Conservation (phyloP, 225 moss, liverwort and hornwort genomes). For the Pseudisothecium myosuroides region DNA sequence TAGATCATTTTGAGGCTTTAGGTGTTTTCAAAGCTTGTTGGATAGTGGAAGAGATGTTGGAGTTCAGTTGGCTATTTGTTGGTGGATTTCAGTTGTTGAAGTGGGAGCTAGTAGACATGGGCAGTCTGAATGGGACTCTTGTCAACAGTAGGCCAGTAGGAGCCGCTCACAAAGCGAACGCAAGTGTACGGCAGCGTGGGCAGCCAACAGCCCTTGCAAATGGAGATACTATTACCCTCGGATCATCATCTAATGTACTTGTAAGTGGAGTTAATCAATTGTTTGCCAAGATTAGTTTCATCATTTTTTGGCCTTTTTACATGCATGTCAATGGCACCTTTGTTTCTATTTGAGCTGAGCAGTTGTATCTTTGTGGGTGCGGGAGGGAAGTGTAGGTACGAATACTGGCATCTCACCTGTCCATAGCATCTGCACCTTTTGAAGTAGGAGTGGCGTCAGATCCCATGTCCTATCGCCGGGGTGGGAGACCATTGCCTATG, state of each 20-base stretch:
- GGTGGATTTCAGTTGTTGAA: slow-evolving; percentile 53
- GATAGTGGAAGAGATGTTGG: neutral
- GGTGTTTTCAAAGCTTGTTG: neutral
- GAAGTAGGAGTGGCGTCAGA: slow-evolving; percentile 84
- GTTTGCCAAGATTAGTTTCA: neutral
- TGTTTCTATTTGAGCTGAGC: slow-evolving; percentile 6
- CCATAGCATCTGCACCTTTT: slow-evolving; percentile 69
- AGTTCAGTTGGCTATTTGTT: neutral
- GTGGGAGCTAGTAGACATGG: slow-evolving; percentile 96
- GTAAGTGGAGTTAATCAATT: slow-evolving; percentile 23
- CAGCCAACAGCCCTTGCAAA: slow-evolving; percentile 59
- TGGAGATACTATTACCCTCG: slow-evolving; percentile 73
- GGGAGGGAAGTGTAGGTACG: slow-evolving; percentile 59
- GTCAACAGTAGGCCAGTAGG: slow-evolving; percentile 65
- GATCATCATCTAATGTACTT: slow-evolving; percentile 78
- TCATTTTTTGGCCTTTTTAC: neutral
- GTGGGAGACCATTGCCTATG: slow-evolving; percentile 70
- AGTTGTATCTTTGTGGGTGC: slow-evolving; percentile 4
- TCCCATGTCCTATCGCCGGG: slow-evolving; percentile 72
- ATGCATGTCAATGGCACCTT: neutral
- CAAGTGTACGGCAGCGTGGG: slow-evolving; percentile 57
- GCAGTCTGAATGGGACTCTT: slow-evolving; percentile 91
- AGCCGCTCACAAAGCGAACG: slow-evolving; percentile 51
- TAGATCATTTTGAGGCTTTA: neutral
- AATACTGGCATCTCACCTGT: slow-evolving; percentile 55